Evolutionary conservation across 495 filamentous ascomycete species (phyloP), one percentile per base, ranked within the genome.

Genomic region (Xylaria scruposa): DNA sequence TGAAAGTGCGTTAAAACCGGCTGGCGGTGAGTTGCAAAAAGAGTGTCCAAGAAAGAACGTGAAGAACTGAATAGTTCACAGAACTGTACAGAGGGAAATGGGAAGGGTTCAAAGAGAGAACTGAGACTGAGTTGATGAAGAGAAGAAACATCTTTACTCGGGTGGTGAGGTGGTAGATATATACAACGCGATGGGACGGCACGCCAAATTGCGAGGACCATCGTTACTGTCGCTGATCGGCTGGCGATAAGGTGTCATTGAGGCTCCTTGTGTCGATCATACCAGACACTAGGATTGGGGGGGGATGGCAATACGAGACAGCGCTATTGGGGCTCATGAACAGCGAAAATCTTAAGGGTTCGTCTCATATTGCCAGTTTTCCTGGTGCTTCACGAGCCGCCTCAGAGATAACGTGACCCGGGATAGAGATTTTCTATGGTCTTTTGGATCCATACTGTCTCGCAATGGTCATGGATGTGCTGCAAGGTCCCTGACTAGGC

Each of bases 31-130:
- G 71, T 78, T 79, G 72, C 21, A 68, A 79, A 83, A 81, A 78
- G 76, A 82, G 76, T 74, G 40, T 61, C 67, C 46, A 49, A 63
- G 58, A 80, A 76, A 29, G 72, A 78, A 73, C 62, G 78, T 75
- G 26, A 47, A 74, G 72, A 78, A 75, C 74, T 64, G 72, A 73
- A 76, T 70, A 83, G 83, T 85, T 84, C 80, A 79, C 84, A 85
- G 83, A 84, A 84, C 82, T 82, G 75, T 76, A 83, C 1, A 67
- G 47, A 67, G n/a, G 36, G 29, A 38, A 56, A 67, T n/a, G 19
- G 17, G 13, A 79, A 81, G 72, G 53, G 71, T 67, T 71, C 70
- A 74, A 75, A 61, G 72, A 79, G 75, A 81, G 78, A 70, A 72
- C 67, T 66, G 66, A 78, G 75, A 17, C 56, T 61, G 26, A 40